Evolutionary conservation across 2,329 filamentous ascomycete genomes (phyloP), one percentile per base, ranked within the genome.

Genomic region (Myriosclerotinia scirpicola): DNA sequence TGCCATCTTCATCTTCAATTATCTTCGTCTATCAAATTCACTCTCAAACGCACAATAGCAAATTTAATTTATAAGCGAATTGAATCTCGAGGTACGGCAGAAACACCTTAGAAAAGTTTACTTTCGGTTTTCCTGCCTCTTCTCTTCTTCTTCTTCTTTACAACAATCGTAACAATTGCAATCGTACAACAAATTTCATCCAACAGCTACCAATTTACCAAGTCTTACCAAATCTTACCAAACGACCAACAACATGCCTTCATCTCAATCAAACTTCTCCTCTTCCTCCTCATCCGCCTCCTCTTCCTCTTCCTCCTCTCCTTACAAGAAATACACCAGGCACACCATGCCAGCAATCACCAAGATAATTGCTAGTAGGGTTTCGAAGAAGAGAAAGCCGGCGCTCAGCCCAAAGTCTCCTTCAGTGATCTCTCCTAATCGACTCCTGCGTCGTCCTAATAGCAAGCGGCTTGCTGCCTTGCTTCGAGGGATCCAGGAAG

Each of bases 1-100:
- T 11, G 14, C 14, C 14, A 26, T 38, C 20, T 40, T 22, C 53
- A 22, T 22, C 20, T 22, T 38, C 44, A 26, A 36, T 34, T 42
- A 60, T 50, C 12, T 11, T 50, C 34, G 34, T 34, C n/a, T 38
- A 52, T 20, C n/a, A 26, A 50, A 61, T 61, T 61, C 58, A 61
- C 44, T 38, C 1, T 34, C 26, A 8, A 40, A 38, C 9, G 22
- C n/a, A 38, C 34, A 38, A 40, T 26, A 36, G 22, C 44, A 50
- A 14, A 15, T 61, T 40, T 40, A 12, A 50, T 6, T 8, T 20
- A 1, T 61, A 50, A 26, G 58, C 44, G 58, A 50, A 61, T 38
- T 9, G 15, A 36, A 22, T 26, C 12, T 26, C 26, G 44, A 44
- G 40, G 22, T 50, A 26, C 20, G 22, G 34, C 30, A 60, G 30